These are phyloP conservation scores for Chamaecyparis obtusa DNA, from an alignment of 75 land plant genomes.

Conservation along the genomic window DNA sequence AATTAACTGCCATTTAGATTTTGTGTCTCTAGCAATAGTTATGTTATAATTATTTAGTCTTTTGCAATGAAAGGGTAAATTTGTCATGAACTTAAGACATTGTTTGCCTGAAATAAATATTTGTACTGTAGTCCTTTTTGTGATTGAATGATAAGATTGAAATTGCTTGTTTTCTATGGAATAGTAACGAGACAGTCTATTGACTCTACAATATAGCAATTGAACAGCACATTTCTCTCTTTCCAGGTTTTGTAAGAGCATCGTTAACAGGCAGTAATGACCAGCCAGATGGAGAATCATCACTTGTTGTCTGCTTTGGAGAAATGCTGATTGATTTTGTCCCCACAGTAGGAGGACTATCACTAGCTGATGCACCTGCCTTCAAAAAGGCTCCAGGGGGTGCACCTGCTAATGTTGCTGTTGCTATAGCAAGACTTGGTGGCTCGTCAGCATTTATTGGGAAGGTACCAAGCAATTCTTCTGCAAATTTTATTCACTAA, in stretches of 20 bases:
- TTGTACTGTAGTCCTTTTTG: not conserved
- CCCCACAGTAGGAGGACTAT: constrained; percentile 74
- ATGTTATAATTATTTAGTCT: not conserved
- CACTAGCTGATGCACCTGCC: constrained; percentile 86
- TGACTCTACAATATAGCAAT: not conserved
- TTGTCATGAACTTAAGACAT: not conserved
- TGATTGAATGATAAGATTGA: not conserved
- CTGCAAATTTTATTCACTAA: not conserved
- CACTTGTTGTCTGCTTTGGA: constrained; percentile 78
- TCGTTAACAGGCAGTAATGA: not conserved
- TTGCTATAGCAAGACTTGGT: constrained; percentile 62
- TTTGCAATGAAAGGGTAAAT: not conserved
- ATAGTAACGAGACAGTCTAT: not conserved
- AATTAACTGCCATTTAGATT: not conserved
- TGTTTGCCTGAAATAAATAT: not conserved
- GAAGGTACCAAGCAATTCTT: constrained; percentile 37
- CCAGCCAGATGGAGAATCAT: not conserved
- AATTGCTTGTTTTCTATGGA: not conserved
- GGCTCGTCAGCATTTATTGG: constrained; percentile 83
- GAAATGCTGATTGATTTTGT: constrained; percentile 88
- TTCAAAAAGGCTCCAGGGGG: constrained; percentile 86
- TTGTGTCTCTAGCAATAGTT: not conserved
- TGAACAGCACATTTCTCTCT: not conserved
- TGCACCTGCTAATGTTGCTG: constrained; percentile 93
- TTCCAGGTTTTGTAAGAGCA: constrained; percentile 9